Base-by-base conservation (phyloP, 768 basidiomycete species). In the Macrolepiota fuliginosa region DNA sequence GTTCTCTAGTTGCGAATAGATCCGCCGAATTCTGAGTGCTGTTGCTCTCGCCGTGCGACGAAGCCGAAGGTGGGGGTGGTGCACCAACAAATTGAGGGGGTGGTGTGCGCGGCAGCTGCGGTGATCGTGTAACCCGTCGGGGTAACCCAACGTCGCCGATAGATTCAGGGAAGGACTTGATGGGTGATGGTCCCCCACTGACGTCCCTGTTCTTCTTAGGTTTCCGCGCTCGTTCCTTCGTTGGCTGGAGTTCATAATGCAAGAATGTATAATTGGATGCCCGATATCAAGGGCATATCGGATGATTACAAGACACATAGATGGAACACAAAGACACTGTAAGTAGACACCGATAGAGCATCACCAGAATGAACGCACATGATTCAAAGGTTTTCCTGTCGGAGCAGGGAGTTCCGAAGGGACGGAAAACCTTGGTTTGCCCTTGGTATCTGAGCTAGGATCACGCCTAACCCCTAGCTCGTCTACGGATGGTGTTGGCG, bases 281-380 rank as follows among this genome's bases (percentile, higher is more conserved):
- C 72, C 72, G 72, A 72, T 65, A 65, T 68, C 63, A 64, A 29
- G 51, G 61, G 69, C 69, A 69, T 69, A 74, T 70, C 69, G 64
- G 70, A 63, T 62, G 56, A 69, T 64, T 63, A 62, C 61, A 64
- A 69, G 62, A 66, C 67, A 65, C 61, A 66, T 63, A 67, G 68
- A 69, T 64, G 52, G 58, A 45, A 67, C 64, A 63, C 62, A 58
- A 60, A 64, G 67, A 71, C 68, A 68, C 68, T 75, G 77, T 78
- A 75, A 86, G 81, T 77, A 81, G 74, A 71, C 73, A 79, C 76
- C 71, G 73, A 72, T 65, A 69, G 69, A 71, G 57, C 71, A 79
- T 84, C 79, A 85, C 86, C 88, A 79, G 80, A 86, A 84, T 80
- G 83, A 83, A 92, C 91, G 89, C 85, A 93, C 91, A 86, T 93